These are phyloP conservation scores for Posidonia oceanica DNA, from an alignment of 116 monocot genomes.

Conservation along the genomic window DNA sequence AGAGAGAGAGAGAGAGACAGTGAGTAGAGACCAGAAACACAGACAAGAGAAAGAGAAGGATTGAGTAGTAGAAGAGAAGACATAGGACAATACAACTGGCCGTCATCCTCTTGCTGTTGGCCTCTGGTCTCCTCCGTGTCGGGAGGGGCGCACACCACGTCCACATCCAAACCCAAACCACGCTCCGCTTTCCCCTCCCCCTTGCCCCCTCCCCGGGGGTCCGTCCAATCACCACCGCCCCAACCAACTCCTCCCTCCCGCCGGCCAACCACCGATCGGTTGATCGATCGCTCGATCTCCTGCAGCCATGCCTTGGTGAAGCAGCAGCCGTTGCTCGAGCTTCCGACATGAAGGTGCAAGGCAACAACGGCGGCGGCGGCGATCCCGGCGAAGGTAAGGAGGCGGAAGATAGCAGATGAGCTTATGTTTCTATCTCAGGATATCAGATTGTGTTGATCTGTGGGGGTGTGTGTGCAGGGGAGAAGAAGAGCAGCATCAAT, in stretches of 20 bases:
- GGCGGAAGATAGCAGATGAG: background rate
- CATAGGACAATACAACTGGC: too few relatives aligned
- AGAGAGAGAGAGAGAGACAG: too few relatives aligned
- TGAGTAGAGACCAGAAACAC: too few relatives aligned
- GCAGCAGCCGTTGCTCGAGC: background rate
- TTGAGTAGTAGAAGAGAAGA: too few relatives aligned
- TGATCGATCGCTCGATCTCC: background rate
- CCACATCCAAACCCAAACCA: too few relatives aligned
- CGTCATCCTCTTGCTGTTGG: too few relatives aligned
- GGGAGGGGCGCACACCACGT: too few relatives aligned
- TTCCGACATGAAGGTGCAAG: background rate
- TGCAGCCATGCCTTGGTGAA: too few relatives aligned
- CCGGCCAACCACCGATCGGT: background rate
- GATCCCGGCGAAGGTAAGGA: too few relatives aligned
- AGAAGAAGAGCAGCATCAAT: slow-evolving; percentile 22
- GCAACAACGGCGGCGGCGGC: background rate
- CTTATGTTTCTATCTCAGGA: background rate
- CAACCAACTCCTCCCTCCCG: background rate
- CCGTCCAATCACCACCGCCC: background rate
- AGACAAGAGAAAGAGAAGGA: too few relatives aligned
- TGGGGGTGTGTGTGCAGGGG: background rate
- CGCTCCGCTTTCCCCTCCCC: background rate
- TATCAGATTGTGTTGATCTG: background rate
- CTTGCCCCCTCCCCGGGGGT: background rate
- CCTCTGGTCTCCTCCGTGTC: too few relatives aligned